phyloP scores from a whole-genome alignment of 2,329 filamentous ascomycete species.

The Calonectria ilicicola region DNA sequence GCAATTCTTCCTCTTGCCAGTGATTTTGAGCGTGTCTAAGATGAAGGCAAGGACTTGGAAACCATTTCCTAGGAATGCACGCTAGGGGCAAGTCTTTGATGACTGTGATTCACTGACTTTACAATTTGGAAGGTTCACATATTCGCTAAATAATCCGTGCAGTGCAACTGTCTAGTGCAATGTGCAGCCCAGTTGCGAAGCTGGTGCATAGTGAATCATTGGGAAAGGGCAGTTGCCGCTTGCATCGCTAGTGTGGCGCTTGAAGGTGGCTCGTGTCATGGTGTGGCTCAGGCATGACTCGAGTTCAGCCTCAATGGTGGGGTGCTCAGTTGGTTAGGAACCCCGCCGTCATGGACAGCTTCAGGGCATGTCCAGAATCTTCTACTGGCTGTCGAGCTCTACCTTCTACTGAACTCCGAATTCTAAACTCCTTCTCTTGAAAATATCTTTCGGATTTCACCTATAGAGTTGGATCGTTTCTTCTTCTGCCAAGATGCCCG shows the following conservation, averaged over 20 bases:
- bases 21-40: not conserved
- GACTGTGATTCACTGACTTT: not conserved
- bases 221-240: not conserved
- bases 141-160: not conserved
- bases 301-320: conserved; percentile 33
- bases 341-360: conserved; percentile 44
- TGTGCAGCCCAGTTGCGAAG: not conserved
- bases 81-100: not conserved
- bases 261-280: not conserved
- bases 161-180: not conserved
- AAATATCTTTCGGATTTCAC: not conserved
- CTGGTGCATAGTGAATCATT: not conserved
- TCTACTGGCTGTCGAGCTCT: conserved; percentile 30
- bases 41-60: not conserved
- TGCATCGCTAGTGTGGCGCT: not conserved
- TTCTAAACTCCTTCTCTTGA: not conserved
- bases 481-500: conserved; percentile 55
- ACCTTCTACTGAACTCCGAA: not conserved
- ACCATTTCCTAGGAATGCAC: not conserved
- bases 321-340: conserved; percentile 27
- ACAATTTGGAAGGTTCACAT: not conserved
- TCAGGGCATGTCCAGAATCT: conserved; percentile 41
- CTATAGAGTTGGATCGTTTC: not conserved
- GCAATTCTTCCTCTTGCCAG: not conserved
- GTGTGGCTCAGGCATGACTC: conserved; percentile 20